Evolutionary conservation across 2,329 filamentous ascomycete species (phyloP).

Genomic region (Penicillium palitans): DNA sequence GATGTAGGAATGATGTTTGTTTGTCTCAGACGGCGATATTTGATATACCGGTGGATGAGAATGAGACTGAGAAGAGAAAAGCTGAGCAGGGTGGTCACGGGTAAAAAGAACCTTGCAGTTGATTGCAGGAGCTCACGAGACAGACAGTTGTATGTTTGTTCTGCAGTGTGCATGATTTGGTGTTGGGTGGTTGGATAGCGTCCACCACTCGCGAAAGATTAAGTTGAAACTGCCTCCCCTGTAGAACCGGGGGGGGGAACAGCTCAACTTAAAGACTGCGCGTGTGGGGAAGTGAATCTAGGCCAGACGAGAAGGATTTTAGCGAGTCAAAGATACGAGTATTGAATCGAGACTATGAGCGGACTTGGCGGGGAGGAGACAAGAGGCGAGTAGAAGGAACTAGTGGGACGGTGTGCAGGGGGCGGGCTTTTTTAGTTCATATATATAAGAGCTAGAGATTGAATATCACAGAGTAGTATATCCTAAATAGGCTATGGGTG

Average conservation of each 20-base stretch:
- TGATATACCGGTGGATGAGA: background rate
- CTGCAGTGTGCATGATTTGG: background rate
- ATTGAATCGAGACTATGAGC: background rate
- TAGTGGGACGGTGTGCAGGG: conserved; percentile 1
- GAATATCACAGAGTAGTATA: background rate
- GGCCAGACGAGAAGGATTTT: background rate
- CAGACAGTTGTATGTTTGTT: conserved; percentile 1
- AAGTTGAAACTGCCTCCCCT: conserved; percentile 6
- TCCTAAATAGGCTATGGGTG: background rate
- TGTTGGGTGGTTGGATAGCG: conserved; percentile 1
- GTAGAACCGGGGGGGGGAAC: background rate
- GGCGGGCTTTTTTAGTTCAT: background rate
- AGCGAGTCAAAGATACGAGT: background rate
- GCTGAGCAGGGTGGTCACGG: background rate
- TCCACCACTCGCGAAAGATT: conserved; percentile 2
- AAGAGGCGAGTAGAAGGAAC: conserved; percentile 2
- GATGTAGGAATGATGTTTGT: background rate
- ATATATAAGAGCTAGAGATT: conserved; percentile 4
- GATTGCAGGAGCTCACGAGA: background rate
- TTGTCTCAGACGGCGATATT: background rate
- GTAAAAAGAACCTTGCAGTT: background rate
- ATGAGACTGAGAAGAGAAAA: conserved; percentile 3
- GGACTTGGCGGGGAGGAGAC: conserved; percentile 1
- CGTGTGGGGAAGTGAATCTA: conserved; percentile 2
- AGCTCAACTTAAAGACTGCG: conserved; percentile 8